Evolutionary conservation across 2,329 filamentous ascomycete genomes (phyloP).

Genomic region (Fusarium sp.): DNA sequence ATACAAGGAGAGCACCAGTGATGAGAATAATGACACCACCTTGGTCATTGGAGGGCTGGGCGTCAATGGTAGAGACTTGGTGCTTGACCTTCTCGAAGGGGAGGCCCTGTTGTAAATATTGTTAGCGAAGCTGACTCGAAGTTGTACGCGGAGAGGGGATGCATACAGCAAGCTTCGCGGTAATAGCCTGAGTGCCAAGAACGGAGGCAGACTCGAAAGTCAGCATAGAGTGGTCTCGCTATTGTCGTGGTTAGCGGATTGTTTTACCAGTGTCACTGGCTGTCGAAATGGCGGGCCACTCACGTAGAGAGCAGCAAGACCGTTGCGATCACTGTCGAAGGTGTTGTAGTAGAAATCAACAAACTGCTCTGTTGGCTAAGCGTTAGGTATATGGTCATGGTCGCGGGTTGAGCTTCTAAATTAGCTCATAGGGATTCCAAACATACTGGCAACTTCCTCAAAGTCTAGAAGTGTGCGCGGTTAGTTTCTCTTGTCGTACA

Average conservation of each 20-base stretch:
- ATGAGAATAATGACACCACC: slow-evolving; percentile 87
- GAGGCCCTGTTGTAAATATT: slow-evolving; percentile 66
- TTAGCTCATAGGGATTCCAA: slow-evolving; percentile 7
- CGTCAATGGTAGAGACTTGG: slow-evolving; percentile 80
- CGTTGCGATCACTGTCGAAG: slow-evolving; percentile 79
- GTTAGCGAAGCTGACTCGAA: slow-evolving; percentile 15
- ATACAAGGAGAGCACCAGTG: slow-evolving; percentile 85
- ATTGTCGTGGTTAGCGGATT: slow-evolving; percentile 11
- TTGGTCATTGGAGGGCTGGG: slow-evolving; percentile 76
- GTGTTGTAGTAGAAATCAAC: slow-evolving; percentile 90
- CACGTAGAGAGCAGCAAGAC: slow-evolving; percentile 84
- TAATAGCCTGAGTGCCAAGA: slow-evolving; percentile 74
- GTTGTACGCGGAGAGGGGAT: background rate
- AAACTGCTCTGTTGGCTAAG: slow-evolving; percentile 77
- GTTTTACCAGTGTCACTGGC: slow-evolving; percentile 71
- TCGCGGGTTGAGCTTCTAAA: background rate
- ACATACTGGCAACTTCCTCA: slow-evolving; percentile 63
- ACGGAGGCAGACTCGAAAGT: slow-evolving; percentile 84
- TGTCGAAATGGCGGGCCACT: slow-evolving; percentile 49
- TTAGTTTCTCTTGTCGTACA: slow-evolving; percentile 40
- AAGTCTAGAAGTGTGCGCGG: slow-evolving; percentile 54
- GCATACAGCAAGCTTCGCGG: slow-evolving; percentile 84
- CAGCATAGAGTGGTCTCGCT: slow-evolving; percentile 77
- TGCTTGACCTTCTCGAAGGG: slow-evolving; percentile 88
- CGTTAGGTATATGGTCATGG: slow-evolving; percentile 5